These are phyloP conservation scores for Raddia guianensis DNA, from an alignment of 176 grass and related monocot genomes.

Conservation along the genomic window DNA sequence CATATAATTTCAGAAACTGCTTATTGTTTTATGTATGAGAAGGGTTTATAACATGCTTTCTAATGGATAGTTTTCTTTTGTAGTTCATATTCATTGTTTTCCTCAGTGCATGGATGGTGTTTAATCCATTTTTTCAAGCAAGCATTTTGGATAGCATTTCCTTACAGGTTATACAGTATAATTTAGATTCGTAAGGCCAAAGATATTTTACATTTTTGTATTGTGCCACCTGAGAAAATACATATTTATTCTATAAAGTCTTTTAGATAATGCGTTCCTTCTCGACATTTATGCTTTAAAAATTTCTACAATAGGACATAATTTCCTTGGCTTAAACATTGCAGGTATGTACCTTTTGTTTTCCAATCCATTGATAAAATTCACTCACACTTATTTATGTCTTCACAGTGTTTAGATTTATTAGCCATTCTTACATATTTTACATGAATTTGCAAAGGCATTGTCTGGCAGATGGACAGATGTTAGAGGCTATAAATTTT, in stretches of 20 bases:
- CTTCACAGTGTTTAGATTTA: no score
- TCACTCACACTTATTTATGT: neutral
- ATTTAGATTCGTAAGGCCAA: neutral
- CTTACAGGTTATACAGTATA: slow-evolving; percentile 47
- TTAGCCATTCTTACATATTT: no score
- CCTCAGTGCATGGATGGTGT: slow-evolving; percentile 89
- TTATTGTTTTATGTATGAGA: no score
- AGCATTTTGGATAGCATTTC: slow-evolving; percentile 73
- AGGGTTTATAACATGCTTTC: no score
- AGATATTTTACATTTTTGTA: neutral
- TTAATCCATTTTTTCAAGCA: slow-evolving; percentile 87
- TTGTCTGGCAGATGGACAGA: no score
- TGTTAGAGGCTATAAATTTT: no score
- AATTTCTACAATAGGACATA: slow-evolving; percentile 36
- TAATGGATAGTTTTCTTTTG: no score
- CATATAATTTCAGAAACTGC: no score
- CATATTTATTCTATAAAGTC: no score
- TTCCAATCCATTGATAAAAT: neutral
- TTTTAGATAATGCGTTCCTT: slow-evolving; percentile 70
- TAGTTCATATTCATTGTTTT: no score
- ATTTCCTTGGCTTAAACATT: neutral
- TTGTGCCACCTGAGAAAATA: no score
- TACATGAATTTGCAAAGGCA: no score
- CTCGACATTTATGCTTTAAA: slow-evolving; percentile 80
- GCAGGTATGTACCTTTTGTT: neutral